Conservation (phyloP, 1,139 yeast genomes). For the Arxiozyma slooffiae region DNA sequence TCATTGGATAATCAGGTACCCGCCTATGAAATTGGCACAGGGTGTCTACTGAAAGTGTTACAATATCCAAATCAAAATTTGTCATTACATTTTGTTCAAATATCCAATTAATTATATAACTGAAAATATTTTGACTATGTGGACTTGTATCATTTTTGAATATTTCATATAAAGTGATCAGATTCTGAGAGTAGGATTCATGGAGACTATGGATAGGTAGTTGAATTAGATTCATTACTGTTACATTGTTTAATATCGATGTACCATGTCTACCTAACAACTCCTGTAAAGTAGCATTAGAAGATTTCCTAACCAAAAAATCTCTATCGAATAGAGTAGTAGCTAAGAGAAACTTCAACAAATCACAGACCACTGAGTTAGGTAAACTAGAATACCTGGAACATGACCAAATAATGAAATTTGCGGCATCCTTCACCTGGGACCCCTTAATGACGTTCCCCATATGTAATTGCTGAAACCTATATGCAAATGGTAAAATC, state of each 20-base stretch:
- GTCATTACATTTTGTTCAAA: conserved; percentile 16
- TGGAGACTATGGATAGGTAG: conserved; percentile 41
- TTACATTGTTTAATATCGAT: conserved; percentile 13
- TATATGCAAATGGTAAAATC: conserved; percentile 36
- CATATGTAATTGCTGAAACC: conserved; percentile 44
- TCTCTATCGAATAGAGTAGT: conserved; percentile 64
- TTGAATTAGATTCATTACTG: conserved; percentile 48
- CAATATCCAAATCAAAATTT: conserved; percentile 24
- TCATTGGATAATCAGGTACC: background rate
- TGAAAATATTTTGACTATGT: conserved; percentile 7
- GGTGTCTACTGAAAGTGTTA: conserved; percentile 18
- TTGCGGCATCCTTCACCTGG: conserved; percentile 74
- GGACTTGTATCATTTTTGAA: conserved; percentile 4
- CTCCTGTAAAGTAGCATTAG: conserved; percentile 82
- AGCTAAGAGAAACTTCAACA: conserved; percentile 41
- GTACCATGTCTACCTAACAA: conserved; percentile 60
- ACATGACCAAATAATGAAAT: conserved; percentile 66
- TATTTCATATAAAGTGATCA: conserved; percentile 27
- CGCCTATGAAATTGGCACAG: background rate
- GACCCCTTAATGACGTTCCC: conserved; percentile 45
- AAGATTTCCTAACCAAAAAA: conserved; percentile 65
- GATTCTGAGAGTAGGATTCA: conserved; percentile 33
- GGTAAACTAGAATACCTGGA: conserved; percentile 35
- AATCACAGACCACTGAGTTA: conserved; percentile 15
- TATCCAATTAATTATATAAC: conserved; percentile 18